phyloP scores from a whole-genome alignment of 148 eudicot genomes.

The Vaccinium myrtillus region DNA sequence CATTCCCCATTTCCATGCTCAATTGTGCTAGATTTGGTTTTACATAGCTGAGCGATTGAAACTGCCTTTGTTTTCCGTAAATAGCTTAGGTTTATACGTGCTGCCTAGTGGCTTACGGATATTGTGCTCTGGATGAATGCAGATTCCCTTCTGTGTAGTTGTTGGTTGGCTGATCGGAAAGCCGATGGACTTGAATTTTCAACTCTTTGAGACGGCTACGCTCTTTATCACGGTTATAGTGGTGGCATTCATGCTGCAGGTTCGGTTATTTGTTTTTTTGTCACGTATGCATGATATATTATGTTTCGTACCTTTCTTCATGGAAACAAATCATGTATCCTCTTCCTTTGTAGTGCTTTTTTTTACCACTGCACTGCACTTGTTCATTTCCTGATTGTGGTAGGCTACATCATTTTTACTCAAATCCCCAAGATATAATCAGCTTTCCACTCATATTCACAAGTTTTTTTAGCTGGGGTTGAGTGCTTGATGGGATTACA shows the following conservation, averaged over 20 bases:
- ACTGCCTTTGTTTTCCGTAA: neutral
- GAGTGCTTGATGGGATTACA: neutral
- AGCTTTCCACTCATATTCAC: neutral
- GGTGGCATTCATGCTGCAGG: conserved; percentile 98
- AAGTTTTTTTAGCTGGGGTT: neutral
- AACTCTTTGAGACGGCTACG: conserved; percentile 90
- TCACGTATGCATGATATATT: neutral
- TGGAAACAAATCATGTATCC: neutral
- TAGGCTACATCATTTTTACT: neutral
- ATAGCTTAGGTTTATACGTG: neutral
- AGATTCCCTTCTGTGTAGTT: conserved; percentile 96
- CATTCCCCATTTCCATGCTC: neutral
- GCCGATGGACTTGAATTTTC: conserved; percentile 94
- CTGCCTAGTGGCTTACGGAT: conserved; percentile 11
- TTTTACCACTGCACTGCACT: neutral
- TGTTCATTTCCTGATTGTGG: neutral
- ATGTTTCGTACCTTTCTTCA: neutral
- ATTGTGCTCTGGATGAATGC: conserved; percentile 35
- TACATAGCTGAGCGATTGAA: neutral
- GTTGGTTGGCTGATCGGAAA: conserved; percentile 92
- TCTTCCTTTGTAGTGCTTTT: neutral
- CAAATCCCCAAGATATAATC: neutral
- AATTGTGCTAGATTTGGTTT: neutral
- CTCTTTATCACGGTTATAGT: conserved; percentile 91
- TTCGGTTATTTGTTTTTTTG: conserved; percentile 27